These are phyloP conservation scores for Mrakia hoshinonis DNA, from an alignment of 768 basidiomycete genomes.

Conservation along the genomic window DNA sequence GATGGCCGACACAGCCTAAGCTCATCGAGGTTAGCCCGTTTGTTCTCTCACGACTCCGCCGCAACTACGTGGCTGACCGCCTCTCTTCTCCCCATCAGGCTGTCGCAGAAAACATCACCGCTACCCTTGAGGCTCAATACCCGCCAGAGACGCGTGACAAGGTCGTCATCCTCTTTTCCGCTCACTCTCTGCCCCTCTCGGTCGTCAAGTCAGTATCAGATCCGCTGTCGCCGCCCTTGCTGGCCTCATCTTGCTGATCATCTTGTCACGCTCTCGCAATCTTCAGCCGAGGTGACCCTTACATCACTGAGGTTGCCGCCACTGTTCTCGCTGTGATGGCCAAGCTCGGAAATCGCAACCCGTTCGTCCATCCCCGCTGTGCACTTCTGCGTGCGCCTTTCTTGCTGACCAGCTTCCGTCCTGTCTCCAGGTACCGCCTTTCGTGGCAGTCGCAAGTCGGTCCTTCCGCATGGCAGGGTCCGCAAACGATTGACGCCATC, in stretches of 20 bases:
- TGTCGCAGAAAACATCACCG: slow-evolving; percentile 77
- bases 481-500: slow-evolving; percentile 84
- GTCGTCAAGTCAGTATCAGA: slow-evolving; percentile 81
- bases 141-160: slow-evolving; percentile 58
- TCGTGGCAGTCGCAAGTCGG: slow-evolving; percentile 99
- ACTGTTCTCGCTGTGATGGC: slow-evolving; percentile 91
- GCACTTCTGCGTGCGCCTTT: not conserved
- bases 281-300: slow-evolving; percentile 81
- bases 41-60: not conserved
- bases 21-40: slow-evolving; percentile 66
- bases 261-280: not conserved
- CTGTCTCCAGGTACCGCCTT: slow-evolving; percentile 69
- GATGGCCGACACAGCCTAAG: slow-evolving; percentile 93
- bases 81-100: slow-evolving; percentile 49
- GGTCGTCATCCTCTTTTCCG: slow-evolving; percentile 83
- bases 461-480: slow-evolving; percentile 95
- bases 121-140: slow-evolving; percentile 64
- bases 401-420: not conserved
- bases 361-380: slow-evolving; percentile 29
- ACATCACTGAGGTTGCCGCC: slow-evolving; percentile 87
- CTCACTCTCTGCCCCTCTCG: slow-evolving; percentile 94
- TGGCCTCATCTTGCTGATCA: slow-evolving; percentile 56
- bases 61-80: no score
- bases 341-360: slow-evolving; percentile 49
- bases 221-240: slow-evolving; percentile 92